Evolutionary conservation across 1,284 basidiomycete genomes (phyloP).

Genomic region (Jaminaea rosea): DNA sequence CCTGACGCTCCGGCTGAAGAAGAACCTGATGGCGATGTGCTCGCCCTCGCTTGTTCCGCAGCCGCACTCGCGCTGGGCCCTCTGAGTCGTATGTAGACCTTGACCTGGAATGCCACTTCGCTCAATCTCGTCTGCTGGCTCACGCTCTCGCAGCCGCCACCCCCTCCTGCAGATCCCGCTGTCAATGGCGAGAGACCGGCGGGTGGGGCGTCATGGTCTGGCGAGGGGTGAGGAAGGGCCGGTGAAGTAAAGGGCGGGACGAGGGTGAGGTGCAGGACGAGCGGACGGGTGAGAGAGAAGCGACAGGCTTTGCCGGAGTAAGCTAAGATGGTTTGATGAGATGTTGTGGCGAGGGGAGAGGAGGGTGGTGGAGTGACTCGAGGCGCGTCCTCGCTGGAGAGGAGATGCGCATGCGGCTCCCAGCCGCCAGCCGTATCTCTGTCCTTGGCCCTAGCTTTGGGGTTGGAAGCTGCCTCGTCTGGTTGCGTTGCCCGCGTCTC

Average conservation of each 20-base stretch:
- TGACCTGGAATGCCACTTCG: slow-evolving; percentile 36
- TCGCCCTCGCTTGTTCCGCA: not conserved
- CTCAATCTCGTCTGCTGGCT: slow-evolving; percentile 41
- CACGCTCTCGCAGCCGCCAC: slow-evolving; percentile 41
- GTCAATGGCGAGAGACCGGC: slow-evolving; percentile 25
- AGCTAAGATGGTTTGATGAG: slow-evolving; percentile 33
- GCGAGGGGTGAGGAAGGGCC: slow-evolving; percentile 40
- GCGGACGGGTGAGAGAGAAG: slow-evolving; percentile 30
- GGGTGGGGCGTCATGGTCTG: slow-evolving; percentile 31
- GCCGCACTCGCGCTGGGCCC: too few relatives aligned
- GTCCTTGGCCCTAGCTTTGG: not conserved
- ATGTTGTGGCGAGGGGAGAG: too few relatives aligned
- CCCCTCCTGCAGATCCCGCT: slow-evolving; percentile 21
- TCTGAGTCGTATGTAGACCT: slow-evolving; percentile 28
- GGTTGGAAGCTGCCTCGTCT: not conserved
- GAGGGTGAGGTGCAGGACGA: slow-evolving; percentile 30
- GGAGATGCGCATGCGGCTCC: slow-evolving; percentile 1
- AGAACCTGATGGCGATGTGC: not conserved
- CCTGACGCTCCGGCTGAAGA: too few relatives aligned
- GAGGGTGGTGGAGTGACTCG: not conserved
- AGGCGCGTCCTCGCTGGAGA: not conserved
- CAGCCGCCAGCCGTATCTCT: not conserved
- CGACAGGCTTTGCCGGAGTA: slow-evolving; percentile 41
- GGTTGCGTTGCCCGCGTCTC: slow-evolving; percentile 11
- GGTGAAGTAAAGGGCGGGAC: slow-evolving; percentile 37